Evolutionary conservation across 1,139 yeast genomes (phyloP), one percentile per base, ranked within the genome.

Genomic region (Sugiyamaella sp.): DNA sequence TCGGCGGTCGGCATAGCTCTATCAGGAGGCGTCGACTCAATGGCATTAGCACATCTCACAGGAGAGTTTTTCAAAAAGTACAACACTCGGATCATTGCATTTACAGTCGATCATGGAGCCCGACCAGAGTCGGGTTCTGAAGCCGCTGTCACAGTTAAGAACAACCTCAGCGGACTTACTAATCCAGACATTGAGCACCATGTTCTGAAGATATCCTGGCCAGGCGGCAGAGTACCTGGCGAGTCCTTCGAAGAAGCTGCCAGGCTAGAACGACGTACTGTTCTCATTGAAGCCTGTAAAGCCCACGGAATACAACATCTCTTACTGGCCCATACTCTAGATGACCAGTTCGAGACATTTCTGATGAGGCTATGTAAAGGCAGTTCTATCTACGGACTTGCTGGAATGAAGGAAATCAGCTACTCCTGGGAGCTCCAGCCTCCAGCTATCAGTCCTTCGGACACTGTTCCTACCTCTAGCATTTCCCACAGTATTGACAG

Each of bases 1-100:
- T 49, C 43, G 1, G 53, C 48, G 21, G 45, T 71, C 3, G 72
- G 62, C 2, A 42, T 71, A 16, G 90, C 91, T 0, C 76, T 87
- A 2, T 83, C 89, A 8, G 96, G 96, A 2, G 96, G 96, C 0
- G 90, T 84, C 1, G 96, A 87, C 64, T 86, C 95, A 1, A 82
- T 86, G 80, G 84, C 87, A 27, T 67, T 87, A 46, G 74, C 86
- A 1, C 76, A 76, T 62, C 68, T 85, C 14, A 60, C 75, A 5
- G 61, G 70, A 1, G 70, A 70, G 45, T 76, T 70, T 61, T 63
- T 72, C 47, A 56, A 61, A 52, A 5, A 68, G 74, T 1, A 54
- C 42, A 22, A 44, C 14, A 44, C 53, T 9, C 59, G 71, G 19
- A 66, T 85, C 3, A 65, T 70, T 32, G 82, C 85, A 0, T 71